Conservation (phyloP, 306 rosid species). For the Prinsepia uniflora region DNA sequence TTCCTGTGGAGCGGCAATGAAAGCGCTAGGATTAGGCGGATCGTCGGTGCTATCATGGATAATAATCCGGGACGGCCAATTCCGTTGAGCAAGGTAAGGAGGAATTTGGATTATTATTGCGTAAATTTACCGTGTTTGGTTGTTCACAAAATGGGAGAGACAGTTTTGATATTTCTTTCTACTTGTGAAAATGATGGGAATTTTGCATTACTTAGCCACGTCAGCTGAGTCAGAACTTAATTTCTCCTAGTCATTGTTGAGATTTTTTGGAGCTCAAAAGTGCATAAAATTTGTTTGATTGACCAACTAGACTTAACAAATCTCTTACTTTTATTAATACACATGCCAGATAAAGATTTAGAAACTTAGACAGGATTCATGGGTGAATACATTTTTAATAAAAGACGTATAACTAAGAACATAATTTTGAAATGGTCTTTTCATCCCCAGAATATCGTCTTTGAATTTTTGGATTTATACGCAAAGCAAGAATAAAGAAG, state of each 20-base stretch:
- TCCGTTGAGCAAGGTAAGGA: conserved; percentile 42
- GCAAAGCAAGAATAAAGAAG: no score
- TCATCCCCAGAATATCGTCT: no score
- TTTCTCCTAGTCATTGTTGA: background rate
- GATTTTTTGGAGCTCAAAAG: background rate
- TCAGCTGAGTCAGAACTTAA: no score
- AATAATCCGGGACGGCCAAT: conserved; percentile 75
- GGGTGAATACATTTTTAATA: no score
- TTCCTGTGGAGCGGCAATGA: conserved; percentile 71
- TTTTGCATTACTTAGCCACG: background rate
- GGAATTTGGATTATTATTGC: background rate
- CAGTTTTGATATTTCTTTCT: background rate
- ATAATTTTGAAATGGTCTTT: no score
- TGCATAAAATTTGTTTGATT: background rate
- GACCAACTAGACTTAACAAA: background rate
- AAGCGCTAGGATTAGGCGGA: conserved; percentile 33
- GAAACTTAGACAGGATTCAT: background rate
- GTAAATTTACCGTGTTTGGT: background rate
- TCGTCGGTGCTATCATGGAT: conserved; percentile 52
- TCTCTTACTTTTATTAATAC: no score
- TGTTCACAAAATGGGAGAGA: background rate
- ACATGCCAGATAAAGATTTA: background rate
- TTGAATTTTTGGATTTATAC: no score
- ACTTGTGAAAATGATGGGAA: background rate
- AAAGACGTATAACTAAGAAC: no score